Percentiles rank a stretch among this genome's conserved stretches.
Evolutionary conservation across 2,329 filamentous ascomycete genomes (phyloP).

Genomic region (Botrytis tulipae): DNA sequence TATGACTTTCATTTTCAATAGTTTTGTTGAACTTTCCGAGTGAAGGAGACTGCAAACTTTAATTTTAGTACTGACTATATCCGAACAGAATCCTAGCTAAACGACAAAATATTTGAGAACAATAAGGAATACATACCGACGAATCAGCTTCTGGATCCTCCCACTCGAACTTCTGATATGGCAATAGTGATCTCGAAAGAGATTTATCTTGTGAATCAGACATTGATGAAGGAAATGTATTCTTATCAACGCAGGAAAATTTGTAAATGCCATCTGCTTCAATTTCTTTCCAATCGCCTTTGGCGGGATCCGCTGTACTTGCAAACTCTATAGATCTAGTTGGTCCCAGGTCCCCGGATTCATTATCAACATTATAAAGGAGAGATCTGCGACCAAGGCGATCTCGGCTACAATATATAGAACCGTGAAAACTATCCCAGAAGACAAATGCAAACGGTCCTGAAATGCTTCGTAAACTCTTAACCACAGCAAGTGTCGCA

Average conservation of each 20-base stretch:
- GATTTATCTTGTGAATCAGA: background rate
- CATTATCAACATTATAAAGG: constrained; percentile 52
- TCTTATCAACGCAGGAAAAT: constrained; percentile 27
- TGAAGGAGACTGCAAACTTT: constrained; percentile 19
- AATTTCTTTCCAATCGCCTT: constrained; percentile 69
- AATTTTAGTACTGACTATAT: background rate
- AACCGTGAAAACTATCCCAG: constrained; percentile 60
- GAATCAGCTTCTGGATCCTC: constrained; percentile 7
- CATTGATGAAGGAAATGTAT: background rate
- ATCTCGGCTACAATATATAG: constrained; percentile 81
- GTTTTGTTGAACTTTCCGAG: constrained; percentile 39
- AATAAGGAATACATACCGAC: constrained; percentile 1
- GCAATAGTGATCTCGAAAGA: constrained; percentile 19
- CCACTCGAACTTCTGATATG: constrained; percentile 25
- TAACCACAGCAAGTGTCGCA: constrained; percentile 43
- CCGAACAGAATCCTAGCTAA: background rate
- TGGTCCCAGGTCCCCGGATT: constrained; percentile 30
- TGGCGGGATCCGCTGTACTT: constrained; percentile 62
- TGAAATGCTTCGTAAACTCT: constrained; percentile 59
- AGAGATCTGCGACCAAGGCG: constrained; percentile 84
- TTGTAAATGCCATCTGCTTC: constrained; percentile 77
- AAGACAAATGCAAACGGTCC: constrained; percentile 92
- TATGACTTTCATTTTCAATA: constrained; percentile 39
- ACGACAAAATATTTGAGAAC: background rate
- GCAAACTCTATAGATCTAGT: constrained; percentile 57